Conservation (phyloP, 495 filamentous ascomycete genomes). For the Aspergillus saccharolyticus region DNA sequence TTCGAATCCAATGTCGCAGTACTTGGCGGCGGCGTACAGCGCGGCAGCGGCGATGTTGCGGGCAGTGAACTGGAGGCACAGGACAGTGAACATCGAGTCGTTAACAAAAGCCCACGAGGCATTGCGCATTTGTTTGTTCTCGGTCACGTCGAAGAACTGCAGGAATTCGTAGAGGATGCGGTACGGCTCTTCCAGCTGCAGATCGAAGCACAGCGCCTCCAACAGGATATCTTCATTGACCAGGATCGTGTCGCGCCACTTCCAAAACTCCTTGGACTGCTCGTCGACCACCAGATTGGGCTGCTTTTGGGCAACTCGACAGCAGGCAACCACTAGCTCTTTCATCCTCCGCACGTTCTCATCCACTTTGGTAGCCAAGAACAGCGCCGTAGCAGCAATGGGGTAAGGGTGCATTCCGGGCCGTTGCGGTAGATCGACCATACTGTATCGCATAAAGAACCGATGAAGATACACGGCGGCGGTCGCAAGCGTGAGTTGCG, state of each 20-base stretch:
- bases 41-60: slow-evolving; percentile 78
- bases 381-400: slow-evolving; percentile 83
- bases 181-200: slow-evolving; percentile 82
- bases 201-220: slow-evolving; percentile 88
- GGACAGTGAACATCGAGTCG: slow-evolving; percentile 74
- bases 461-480: slow-evolving; percentile 93
- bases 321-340: slow-evolving; percentile 86
- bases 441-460: slow-evolving; percentile 83
- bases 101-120: slow-evolving; percentile 89
- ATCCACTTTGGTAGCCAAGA: slow-evolving; percentile 93
- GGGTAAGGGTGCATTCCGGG: slow-evolving; percentile 80
- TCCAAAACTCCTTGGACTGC: slow-evolving; percentile 94
- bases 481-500: slow-evolving; percentile 84
- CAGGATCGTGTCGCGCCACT: slow-evolving; percentile 89
- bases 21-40: slow-evolving; percentile 75
- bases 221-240: slow-evolving; percentile 86
- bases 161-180: slow-evolving; percentile 73
- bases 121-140: slow-evolving; percentile 72
- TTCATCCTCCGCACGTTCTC: slow-evolving; percentile 92
- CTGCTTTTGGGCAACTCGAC: slow-evolving; percentile 92
- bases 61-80: slow-evolving; percentile 77
- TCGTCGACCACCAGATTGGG: slow-evolving; percentile 81
- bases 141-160: slow-evolving; percentile 58
- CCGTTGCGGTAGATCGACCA: slow-evolving; percentile 57
- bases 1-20: slow-evolving; percentile 62